Evolutionary conservation across 306 rosid genomes (phyloP), one percentile per base, ranked within the genome.

Genomic region (Vigna angularis): DNA sequence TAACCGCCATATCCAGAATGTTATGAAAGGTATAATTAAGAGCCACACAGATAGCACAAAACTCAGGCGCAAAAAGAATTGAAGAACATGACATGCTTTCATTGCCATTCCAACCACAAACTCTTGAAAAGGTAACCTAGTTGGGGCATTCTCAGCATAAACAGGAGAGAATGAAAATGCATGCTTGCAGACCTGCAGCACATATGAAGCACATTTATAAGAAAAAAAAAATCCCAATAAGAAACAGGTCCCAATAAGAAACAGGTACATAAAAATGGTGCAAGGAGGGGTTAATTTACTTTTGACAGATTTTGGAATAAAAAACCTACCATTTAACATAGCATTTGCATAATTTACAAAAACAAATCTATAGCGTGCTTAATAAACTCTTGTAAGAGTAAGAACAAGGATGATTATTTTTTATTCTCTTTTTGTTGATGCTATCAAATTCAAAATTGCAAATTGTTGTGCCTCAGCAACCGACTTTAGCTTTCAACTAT

Each of bases 1-100:
- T 84, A 96, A 81, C 82, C 99, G 89, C 99, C 99, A 96, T 79
- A 93, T 96, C 99, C 99, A 96, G 82, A 96, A 96, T 20, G 99
- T 96, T 84, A 96, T 91, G 71, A 96, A 96, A 70, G 98, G 99
- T 77, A 96, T 93, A 44, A 96, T 96, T 68, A 96, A 89, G 74
- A 96, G 97, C 99, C 99, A 96, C 66, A 96, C 99, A 12, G 99
- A 88, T 45, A 96, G 89, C 70, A 96, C 99, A 89, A 96, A 96
- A 75, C 98, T 89, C 74, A 96, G 89, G 53, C 99, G 99, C 84
- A 96, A 69, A 82, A 93, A 84, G 90, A 96, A 96, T 75, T 93
- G 98, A 87, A 96, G 86, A 57, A 96, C 96, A 84, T 93, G 97
- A 70, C 99, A 96, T 63, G 99, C 97, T 84, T 93, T 96, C 98